Base-by-base conservation (phyloP, 2,329 filamentous ascomycete species). In the Alternaria postmessia region DNA sequence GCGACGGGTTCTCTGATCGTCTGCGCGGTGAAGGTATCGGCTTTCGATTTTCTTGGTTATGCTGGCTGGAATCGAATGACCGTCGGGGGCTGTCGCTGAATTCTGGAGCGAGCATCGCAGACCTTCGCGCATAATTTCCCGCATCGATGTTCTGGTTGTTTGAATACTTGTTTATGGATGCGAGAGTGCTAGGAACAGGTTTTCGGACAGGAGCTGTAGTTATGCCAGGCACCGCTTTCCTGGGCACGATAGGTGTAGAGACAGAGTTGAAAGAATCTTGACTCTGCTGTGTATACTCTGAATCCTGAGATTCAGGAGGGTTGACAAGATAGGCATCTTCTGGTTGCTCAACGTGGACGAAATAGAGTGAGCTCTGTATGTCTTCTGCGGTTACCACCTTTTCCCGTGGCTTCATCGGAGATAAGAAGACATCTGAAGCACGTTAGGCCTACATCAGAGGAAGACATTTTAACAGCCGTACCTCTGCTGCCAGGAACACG, bases 331-430 rank as follows among this genome's bases (percentile, higher is more conserved):
- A 74, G 30, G 77, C 78, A 61, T 80, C 76, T 57, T 91, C 83
- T 4, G 87, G 86, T 2, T 85, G 83, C 60, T 92, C 86, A 39
- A 96, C 86, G 79, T 98, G 94, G 54, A 97, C 83, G 75, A 95
- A 98, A 80, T 98, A 99, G 5, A 99, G 85, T 14, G 91, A 96
- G 70, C 89, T 92, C 57, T 90, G 88, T 49, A 99, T 89, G 75
- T 97, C 94, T 75, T 94, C 90, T 44, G 87, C 89, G 0, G 93
- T 96, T 64, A 99, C 92, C 61, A 93, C 94, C 77, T 95, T 97
- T 42, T 90, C 85, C 52, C 91, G 89, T 2, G 95, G 95, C 75
- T 96, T 97, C 64, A 95, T 86, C 0, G 95, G 92, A 1, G 94
- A 96, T 46, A 99, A 87, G 69, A 97, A 96, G 58, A 97, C 86